Evolutionary conservation across 805 yeast species (phyloP), one percentile per base, ranked within the genome.

Genomic region (Wickerhamomyces sydowiorum): DNA sequence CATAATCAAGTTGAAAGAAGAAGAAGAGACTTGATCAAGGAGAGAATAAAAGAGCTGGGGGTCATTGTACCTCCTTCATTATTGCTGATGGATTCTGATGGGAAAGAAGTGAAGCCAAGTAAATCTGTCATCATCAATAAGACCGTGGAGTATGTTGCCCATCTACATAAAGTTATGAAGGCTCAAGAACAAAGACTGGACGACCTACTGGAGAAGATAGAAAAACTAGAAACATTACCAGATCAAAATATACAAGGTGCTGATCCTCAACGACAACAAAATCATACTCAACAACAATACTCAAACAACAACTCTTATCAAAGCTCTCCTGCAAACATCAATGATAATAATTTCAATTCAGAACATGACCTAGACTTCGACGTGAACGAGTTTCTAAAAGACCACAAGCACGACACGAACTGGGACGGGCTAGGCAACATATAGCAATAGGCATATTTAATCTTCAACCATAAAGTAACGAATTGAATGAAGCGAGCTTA

Each of bases 1-100:
- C 98, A 90, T 61, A 90, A 90, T 58, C 96, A 96, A 1, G 97
- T 90, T 5, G 98, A 90, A 62, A 74, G 96, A 53, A 73, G 96
- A 52, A 75, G 98, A 57, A 73, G 98, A 48, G 98, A 91, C 60
- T 70, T 87, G 52, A 90, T 90, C 56, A 89, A 90, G 59, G 95
- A 86, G 55, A 80, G 86, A 53, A 89, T 90, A 47, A 83, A 84
- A 57, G 96, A 87, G 52, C 67, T 90, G 53, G 91, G 95, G 1
- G 64, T 75, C 20, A 69, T 90, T 38, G 85, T 90, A 1, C 97
- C 97, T 1, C 91, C 88, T 1, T 70, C 84, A 3, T 59, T 86
- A 46, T 61, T 85, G 20, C 65, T 72, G 37, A 64, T 65, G 40
- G 63, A 57, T 19, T 42, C 52, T 2, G 62, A 59, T 34, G 73